These are phyloP conservation scores for Thermoascus crustaceus DNA, from an alignment of 2,329 filamentous ascomycete genomes.

Conservation along the genomic window DNA sequence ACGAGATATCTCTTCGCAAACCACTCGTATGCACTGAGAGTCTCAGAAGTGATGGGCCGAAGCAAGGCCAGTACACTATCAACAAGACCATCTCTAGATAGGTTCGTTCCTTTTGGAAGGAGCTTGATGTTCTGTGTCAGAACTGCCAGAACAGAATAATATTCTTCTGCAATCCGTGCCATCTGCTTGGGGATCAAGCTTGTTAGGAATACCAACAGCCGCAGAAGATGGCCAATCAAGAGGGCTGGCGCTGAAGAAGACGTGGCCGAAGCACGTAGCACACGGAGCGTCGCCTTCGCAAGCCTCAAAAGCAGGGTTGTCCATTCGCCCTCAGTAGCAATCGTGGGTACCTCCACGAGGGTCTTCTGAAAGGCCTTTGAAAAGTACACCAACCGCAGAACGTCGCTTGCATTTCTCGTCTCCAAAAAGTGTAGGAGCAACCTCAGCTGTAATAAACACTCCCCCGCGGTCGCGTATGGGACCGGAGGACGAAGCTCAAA, in stretches of 20 bases:
- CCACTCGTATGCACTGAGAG: slow-evolving; percentile 37
- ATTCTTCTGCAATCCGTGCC: slow-evolving; percentile 29
- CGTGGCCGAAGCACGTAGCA: slow-evolving; percentile 21
- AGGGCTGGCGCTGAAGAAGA: slow-evolving; percentile 12
- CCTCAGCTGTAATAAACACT: slow-evolving; percentile 49
- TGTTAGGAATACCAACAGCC: slow-evolving; percentile 28
- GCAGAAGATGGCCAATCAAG: slow-evolving; percentile 26
- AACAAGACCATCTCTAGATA: slow-evolving; percentile 22
- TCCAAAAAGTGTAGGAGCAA: slow-evolving; percentile 60
- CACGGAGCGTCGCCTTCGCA: slow-evolving; percentile 26
- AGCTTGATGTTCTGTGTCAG: slow-evolving; percentile 23
- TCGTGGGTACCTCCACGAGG: slow-evolving; percentile 27
- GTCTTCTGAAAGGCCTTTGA: slow-evolving; percentile 34
- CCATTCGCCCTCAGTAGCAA: slow-evolving; percentile 34
- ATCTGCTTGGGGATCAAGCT: slow-evolving; percentile 33
- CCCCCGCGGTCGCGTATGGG: slow-evolving; percentile 26
- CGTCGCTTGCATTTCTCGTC: slow-evolving; percentile 37
- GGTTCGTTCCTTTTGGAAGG: slow-evolving; percentile 9
- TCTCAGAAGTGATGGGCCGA: slow-evolving; percentile 35
- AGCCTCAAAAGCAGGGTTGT: slow-evolving; percentile 32
- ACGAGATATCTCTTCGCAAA: slow-evolving; percentile 40
- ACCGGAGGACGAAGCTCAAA: slow-evolving; percentile 39
- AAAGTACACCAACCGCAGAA: slow-evolving; percentile 37
- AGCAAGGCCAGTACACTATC: slow-evolving; percentile 35
- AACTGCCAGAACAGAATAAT: slow-evolving; percentile 33